A percentile compares a stretch with the other conserved stretches of the same genome.
Conservation (phyloP, 441 rosid species). For the Corymbia calophylla region DNA sequence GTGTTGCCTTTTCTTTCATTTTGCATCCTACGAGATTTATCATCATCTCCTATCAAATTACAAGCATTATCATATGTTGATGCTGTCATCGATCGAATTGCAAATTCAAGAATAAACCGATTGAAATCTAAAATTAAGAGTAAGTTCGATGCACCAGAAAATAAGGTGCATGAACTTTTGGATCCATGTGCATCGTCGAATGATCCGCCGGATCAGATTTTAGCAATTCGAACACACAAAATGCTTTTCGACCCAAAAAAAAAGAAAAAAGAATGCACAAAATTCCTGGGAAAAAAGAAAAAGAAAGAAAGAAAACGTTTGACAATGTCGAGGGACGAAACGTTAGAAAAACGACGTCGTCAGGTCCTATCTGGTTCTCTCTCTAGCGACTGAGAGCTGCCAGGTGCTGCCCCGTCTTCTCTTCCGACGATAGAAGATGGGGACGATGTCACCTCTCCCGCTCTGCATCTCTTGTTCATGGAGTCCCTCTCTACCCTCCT, state of each 20-base stretch:
- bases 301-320: neutral
- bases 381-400: neutral
- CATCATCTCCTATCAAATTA: neutral
- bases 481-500: neutral
- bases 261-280: too few species aligned
- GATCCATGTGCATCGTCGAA: neutral
- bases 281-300: too few species aligned
- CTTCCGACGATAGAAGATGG: neutral
- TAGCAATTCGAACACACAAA: too few species aligned
- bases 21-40: rapidly evolving
- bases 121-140: neutral
- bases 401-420: neutral
- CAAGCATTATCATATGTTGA: neutral
- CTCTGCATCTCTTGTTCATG: neutral
- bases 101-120: neutral
- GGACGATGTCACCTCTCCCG: neutral
- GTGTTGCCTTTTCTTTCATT: rapidly evolving
- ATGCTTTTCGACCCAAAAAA: too few species aligned
- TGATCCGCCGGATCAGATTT: neutral
- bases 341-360: neutral
- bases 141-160: rapidly evolving
- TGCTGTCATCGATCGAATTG: rapidly evolving
- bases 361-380: neutral
- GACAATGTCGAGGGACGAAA: neutral
- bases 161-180: neutral